Evolutionary conservation across 768 basidiomycete species (phyloP), one percentile per base, ranked within the genome.

Genomic region (Tylopilus vinaceipallidus): DNA sequence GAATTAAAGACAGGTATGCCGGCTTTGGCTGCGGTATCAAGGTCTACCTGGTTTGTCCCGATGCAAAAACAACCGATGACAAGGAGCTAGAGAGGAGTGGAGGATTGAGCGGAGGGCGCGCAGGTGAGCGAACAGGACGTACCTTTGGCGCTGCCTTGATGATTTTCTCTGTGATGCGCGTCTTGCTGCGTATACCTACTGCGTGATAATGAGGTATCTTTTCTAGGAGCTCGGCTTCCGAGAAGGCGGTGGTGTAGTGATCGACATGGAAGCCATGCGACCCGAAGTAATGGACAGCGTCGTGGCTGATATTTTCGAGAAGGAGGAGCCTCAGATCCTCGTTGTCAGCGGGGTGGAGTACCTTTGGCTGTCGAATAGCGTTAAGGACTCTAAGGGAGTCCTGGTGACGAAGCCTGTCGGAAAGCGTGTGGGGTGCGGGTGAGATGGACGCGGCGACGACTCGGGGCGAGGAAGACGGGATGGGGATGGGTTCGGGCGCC

Each of bases 61-160:
- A 99, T 99, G 73, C 97, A 99, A 80, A 99, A 99, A 70, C 97
- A 99, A 11, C 97, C 95, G 55, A 98, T 92, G 63, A 86, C 91
- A 12, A 98, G 80, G 39, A 99, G 87, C 94, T 99, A 62, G 40
- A 50, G 37, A 40, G 20, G 6, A 4, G 19, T 32, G 17, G 17
- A 22, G 20, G 26, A 11, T 17, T 51, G 32, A 61, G 45, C 27
- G 34, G 17, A 27, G 35, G 14, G 26, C 46, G 32, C 32, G 17
- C 11, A 26, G 39, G 6, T 17, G 34, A 27, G 23, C 13, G 45
- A 27, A 29, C 12, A 8, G 39, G 10, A 62, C 80, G 42, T 62
- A 87, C 95, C 79, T 91, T 92, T 45, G 84, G 71, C 6, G 91
- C 91, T 12, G 91, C 88, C 59, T 88, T 84, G 62, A 99, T 81